Evolutionary conservation across 345 rosid species (phyloP).

Genomic region (Psidium guajava): DNA sequence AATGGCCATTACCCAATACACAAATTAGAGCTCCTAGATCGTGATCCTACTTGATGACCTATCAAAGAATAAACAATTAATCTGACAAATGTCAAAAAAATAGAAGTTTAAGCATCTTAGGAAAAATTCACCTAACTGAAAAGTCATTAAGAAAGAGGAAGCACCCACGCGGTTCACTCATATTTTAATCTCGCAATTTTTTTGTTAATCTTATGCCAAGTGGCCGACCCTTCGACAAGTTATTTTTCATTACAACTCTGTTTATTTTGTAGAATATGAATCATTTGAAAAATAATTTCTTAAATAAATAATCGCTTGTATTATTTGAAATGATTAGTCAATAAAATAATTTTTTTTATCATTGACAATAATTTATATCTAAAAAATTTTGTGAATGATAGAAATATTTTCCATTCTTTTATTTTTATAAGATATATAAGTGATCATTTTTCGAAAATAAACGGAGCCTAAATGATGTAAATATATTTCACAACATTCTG

Average conservation of each 20-base stretch:
- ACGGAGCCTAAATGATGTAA: neutral
- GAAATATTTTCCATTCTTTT: neutral
- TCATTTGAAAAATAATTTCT: neutral
- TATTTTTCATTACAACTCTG: too few species aligned
- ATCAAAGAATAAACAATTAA: neutral
- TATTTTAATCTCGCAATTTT: neutral
- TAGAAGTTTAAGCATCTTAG: neutral
- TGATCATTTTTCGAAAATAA: neutral
- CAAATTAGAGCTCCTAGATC: neutral
- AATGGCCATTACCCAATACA: neutral
- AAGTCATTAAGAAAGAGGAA: neutral
- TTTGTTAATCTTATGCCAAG: neutral
- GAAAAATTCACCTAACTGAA: neutral
- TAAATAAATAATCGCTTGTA: neutral
- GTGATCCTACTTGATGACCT: neutral
- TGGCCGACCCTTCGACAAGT: neutral
- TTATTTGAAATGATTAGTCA: neutral
- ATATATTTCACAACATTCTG: neutral
- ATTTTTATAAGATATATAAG: neutral
- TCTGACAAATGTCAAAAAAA: neutral
- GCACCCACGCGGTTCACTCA: neutral
- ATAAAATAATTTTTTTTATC: fast-evolving
- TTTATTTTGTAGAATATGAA: fast-evolving
- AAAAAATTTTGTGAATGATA: neutral
- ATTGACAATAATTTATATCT: fast-evolving